These are phyloP conservation scores for Grosmannia penicillata DNA, from an alignment of 2,329 filamentous ascomycete species.

Conservation along the genomic window DNA sequence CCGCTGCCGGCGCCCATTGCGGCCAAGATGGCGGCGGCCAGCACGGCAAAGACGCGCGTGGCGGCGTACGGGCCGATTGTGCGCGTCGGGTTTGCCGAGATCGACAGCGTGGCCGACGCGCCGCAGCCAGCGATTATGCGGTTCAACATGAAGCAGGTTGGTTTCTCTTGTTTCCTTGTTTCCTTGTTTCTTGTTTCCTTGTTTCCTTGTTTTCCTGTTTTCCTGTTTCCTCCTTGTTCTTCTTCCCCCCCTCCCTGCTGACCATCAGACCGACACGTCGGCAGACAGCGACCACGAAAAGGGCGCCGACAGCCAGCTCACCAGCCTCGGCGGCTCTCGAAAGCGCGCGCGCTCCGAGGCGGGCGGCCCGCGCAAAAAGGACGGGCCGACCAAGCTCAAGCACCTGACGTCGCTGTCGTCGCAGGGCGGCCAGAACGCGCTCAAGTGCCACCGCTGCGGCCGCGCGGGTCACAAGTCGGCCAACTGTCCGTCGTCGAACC, in stretches of 20 bases:
- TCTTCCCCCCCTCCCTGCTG: background rate
- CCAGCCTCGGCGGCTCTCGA: background rate
- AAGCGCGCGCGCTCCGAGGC: conserved; percentile 18
- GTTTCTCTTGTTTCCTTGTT: background rate
- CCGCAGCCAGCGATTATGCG: conserved; percentile 11
- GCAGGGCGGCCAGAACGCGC: conserved; percentile 16
- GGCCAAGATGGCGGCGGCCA: conserved; percentile 14
- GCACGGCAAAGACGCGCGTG: conserved; percentile 13
- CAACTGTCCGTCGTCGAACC: conserved; percentile 33
- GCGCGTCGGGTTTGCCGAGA: conserved; percentile 38
- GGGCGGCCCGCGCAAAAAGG: conserved; percentile 47
- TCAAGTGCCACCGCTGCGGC: conserved; percentile 47
- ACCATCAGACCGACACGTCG: conserved; percentile 16
- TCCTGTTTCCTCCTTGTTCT: background rate
- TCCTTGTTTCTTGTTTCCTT: background rate
- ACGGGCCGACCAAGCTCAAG: conserved; percentile 43
- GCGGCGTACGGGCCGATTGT: conserved; percentile 34
- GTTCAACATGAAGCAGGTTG: conserved; percentile 19
- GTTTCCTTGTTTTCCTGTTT: background rate
- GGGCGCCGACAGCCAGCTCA: background rate
- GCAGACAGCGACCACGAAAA: conserved; percentile 12
- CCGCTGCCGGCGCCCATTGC: conserved; percentile 14
- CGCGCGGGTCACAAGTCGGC: conserved; percentile 43
- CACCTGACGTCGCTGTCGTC: conserved; percentile 45
- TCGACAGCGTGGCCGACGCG: conserved; percentile 21